These are phyloP conservation scores for Blastomyces silverae DNA, from an alignment of 2,329 filamentous ascomycete species.

Conservation along the genomic window DNA sequence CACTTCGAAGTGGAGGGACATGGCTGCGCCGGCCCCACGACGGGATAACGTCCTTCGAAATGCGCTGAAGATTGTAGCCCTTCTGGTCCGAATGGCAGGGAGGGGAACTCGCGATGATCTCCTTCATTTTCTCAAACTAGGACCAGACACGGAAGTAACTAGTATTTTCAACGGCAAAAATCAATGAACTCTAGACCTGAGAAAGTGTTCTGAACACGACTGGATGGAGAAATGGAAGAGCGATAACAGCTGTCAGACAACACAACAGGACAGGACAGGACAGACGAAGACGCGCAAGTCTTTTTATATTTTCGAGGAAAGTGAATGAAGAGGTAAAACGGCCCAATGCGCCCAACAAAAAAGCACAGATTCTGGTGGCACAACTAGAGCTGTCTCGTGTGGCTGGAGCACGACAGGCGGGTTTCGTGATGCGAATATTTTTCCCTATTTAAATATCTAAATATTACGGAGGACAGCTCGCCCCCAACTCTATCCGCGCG, in stretches of 20 bases:
- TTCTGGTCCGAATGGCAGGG: constrained; percentile 8
- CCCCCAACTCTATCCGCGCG: neutral
- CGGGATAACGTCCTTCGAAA: constrained; percentile 11
- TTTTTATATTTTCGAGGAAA: constrained; percentile 1
- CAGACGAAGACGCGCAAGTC: neutral
- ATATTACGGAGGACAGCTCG: neutral
- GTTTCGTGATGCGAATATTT: neutral
- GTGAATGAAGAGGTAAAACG: neutral
- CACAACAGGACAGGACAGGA: neutral
- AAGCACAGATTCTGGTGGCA: neutral
- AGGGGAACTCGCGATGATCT: constrained; percentile 3
- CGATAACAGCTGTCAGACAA: neutral
- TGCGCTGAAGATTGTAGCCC: constrained; percentile 2
- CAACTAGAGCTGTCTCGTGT: neutral
- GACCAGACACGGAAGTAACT: neutral
- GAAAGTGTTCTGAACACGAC: neutral
- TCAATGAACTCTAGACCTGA: neutral
- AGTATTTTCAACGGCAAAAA: neutral
- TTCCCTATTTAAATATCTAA: neutral
- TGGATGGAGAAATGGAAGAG: neutral
- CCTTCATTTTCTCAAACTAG: constrained; percentile 8
- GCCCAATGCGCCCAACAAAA: neutral
- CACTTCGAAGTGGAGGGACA: constrained; percentile 6
- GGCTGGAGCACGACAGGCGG: neutral
- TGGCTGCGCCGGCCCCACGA: constrained; percentile 11